Conservation (phyloP, 345 rosid genomes). For the Ricinus communis region DNA sequence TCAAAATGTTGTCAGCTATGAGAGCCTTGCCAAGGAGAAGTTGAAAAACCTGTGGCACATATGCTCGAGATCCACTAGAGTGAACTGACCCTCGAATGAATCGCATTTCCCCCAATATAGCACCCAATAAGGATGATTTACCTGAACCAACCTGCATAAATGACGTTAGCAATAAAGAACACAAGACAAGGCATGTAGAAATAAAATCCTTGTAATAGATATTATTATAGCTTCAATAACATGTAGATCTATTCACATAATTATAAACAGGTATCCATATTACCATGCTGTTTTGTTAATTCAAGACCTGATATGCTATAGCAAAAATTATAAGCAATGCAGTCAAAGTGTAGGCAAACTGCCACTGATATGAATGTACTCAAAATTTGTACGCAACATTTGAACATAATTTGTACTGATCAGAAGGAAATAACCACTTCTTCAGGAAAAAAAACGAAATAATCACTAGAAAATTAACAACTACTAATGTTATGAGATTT, state of each 20-base stretch:
- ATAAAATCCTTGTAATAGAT: slow-evolving; percentile 6
- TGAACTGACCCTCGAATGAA: slow-evolving; percentile 60
- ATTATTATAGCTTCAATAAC: not conserved
- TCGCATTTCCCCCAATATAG: slow-evolving; percentile 67
- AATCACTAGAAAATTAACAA: too few species aligned
- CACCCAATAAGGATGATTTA: slow-evolving; percentile 80
- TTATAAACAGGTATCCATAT: not conserved
- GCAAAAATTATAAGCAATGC: not conserved
- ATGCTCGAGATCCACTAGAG: slow-evolving; percentile 61
- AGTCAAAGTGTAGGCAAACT: not conserved
- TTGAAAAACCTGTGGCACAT: slow-evolving; percentile 80
- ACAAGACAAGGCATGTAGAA: not conserved
- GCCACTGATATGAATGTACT: not conserved
- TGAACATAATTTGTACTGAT: not conserved
- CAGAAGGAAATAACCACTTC: not conserved
- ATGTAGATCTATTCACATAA: not conserved
- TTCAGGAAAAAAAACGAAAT: too few species aligned
- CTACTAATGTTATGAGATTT: too few species aligned
- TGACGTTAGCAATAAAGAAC: slow-evolving; percentile 16
- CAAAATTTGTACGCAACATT: not conserved
- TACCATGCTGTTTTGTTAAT: not conserved
- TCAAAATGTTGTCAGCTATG: slow-evolving; percentile 12
- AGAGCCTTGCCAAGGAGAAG: slow-evolving; percentile 15
- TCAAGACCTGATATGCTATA: not conserved
- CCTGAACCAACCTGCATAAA: slow-evolving; percentile 88